Conservation (phyloP, 2,329 filamentous ascomycete genomes). For the Trichophyton benhamiae region DNA sequence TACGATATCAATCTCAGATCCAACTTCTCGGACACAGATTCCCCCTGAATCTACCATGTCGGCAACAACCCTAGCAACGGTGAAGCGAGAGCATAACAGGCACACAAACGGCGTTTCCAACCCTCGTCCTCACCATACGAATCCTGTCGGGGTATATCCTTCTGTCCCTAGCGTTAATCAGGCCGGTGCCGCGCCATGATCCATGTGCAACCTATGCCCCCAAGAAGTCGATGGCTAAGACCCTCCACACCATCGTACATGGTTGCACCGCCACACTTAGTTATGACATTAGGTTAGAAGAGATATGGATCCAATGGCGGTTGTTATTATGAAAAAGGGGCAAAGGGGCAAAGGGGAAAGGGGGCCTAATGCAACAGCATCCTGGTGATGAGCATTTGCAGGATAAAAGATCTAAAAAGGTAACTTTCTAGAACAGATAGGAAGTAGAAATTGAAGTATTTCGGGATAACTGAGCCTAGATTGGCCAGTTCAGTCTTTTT, state of each 20-base stretch:
- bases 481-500: not conserved
- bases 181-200: not conserved
- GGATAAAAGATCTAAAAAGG: not conserved
- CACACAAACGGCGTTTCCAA: not conserved
- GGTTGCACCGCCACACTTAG: too few relatives aligned
- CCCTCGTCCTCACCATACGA: too few relatives aligned
- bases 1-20: not conserved
- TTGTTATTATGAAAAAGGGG: not conserved
- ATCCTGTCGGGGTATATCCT: too few relatives aligned
- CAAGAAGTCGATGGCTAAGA: too few relatives aligned
- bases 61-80: not conserved
- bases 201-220: not conserved
- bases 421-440: not conserved
- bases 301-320: not conserved
- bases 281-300: not conserved
- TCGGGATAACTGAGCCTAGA: not conserved
- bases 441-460: not conserved
- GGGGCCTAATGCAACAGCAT: not conserved
- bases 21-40: not conserved
- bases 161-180: too few relatives aligned
- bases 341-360: not conserved
- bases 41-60: not conserved
- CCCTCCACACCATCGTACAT: too few relatives aligned
- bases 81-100: not conserved
- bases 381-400: not conserved